Evolutionary conservation across 1,284 basidiomycete species (phyloP).

Genomic region (Golubevia pallescens): DNA sequence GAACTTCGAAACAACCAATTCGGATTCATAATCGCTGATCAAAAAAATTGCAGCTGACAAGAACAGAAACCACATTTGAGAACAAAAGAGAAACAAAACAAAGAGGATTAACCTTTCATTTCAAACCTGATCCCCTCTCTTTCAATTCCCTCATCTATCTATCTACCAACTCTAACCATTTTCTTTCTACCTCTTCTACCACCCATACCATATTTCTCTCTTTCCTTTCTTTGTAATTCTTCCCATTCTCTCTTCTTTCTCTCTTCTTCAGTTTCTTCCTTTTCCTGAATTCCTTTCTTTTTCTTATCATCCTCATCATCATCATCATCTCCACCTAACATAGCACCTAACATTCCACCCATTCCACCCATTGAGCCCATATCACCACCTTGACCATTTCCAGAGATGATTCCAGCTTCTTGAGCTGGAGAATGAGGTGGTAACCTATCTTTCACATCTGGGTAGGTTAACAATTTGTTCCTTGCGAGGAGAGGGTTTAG

Average conservation of each 20-base stretch:
- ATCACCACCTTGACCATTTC: constrained; percentile 18
- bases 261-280: too few relatives aligned
- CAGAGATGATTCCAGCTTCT: constrained; percentile 47
- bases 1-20: too few relatives aligned
- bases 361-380: constrained; percentile 45
- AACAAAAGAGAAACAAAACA: too few relatives aligned
- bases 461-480: constrained; percentile 10
- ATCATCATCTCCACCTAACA: constrained; percentile 53
- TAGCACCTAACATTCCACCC: constrained; percentile 50
- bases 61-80: too few relatives aligned
- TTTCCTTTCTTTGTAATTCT: constrained; percentile 30
- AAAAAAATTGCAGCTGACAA: too few relatives aligned
- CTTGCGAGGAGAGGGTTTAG: constrained; percentile 25
- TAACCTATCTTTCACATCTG: constrained; percentile 16
- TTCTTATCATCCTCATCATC: constrained; percentile 44
- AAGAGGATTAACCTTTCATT: too few relatives aligned
- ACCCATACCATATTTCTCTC: constrained; percentile 23
- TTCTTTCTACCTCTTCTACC: constrained; percentile 50
- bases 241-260: constrained; percentile 9
- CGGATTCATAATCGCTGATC: too few relatives aligned
- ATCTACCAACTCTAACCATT: constrained; percentile 53
- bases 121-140: too few relatives aligned
- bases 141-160: too few relatives aligned
- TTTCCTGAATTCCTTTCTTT: constrained; percentile 4
- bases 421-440: constrained; percentile 53